Base-by-base conservation (phyloP, 371 early-diverging fungal species). In the Syncephalastrum contaminatum region DNA sequence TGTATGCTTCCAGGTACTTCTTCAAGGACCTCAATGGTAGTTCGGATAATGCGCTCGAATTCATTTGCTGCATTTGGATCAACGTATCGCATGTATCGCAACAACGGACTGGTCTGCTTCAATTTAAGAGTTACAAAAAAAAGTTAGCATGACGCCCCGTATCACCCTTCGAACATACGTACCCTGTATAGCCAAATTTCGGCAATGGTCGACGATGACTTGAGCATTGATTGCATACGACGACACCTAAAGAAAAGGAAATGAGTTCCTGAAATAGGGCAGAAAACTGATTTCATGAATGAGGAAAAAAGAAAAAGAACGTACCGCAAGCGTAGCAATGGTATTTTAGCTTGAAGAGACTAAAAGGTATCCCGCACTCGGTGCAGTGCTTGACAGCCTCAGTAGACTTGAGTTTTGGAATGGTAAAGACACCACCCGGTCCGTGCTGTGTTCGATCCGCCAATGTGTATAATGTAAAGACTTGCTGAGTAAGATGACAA, bases 251-350 rank as follows among this genome's bases (percentile, higher is more conserved):
- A 51, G 2, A 19, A 15, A 19, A 12, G 2, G 20, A 21, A 6
- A 50, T 18, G 36, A 30, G 36, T 30, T 30, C 46, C 24, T 43
- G 18, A 25, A 15, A 36, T 6, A n/a, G 25, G 51, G 45, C 13
- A 21, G n/a, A 13, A n/a, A n/a, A 6, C 13, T 7, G 12, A 19
- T 44, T 8, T n/a, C n/a, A n/a, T n/a, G 22, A 18, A 12, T 0
- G 22, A 25, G 4, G 27, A 4, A 12, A 6, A 13, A 46, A 43
- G 43, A 20, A 39, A 20, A 30, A 20, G 6, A 2, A 43, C 6
- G 21, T 75, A 79, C 82, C 82, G 53, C 82, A 81, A 36, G 77
- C 71, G 46, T 63, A 48, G 56, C 82, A 81, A 41, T 73, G 60
- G 43, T 81, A 72, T 56, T 78, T 78, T 59, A 58, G 68, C 24